A percentile compares a stretch with the other conserved stretches of the same genome.
phyloP scores from a whole-genome alignment of 352 stramenopile genomes.

The Globisporangium heterothallicum region DNA sequence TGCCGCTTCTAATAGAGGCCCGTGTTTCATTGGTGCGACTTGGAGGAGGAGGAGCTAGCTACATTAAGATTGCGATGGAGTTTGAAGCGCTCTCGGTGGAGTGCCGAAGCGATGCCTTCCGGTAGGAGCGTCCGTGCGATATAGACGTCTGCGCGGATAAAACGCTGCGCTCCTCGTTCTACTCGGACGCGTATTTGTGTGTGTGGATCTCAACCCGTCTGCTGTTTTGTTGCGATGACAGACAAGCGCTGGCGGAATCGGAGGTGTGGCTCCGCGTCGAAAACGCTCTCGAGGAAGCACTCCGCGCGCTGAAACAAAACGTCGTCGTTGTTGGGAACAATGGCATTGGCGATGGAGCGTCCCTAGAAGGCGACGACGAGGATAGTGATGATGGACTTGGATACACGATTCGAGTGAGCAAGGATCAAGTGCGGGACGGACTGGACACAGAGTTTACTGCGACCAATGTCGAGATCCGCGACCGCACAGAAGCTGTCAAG shows the following conservation, averaged over 20 bases:
- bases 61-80: not conserved
- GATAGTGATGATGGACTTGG: slow-evolving; percentile 61
- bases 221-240: slow-evolving; percentile 2
- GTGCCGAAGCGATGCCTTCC: slow-evolving; percentile 37
- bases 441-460: slow-evolving; percentile 22
- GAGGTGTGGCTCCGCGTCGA: slow-evolving; percentile 17
- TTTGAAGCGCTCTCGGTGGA: not conserved
- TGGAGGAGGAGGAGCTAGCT: not conserved
- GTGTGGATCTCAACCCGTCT: not conserved
- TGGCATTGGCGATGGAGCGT: slow-evolving; percentile 4
- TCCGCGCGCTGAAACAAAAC: slow-evolving; percentile 7
- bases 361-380: slow-evolving; percentile 9
- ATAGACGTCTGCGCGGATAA: too few species aligned
- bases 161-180: not conserved
- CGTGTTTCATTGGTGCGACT: not conserved
- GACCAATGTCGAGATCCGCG: slow-evolving; percentile 22
- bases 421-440: slow-evolving; percentile 15
- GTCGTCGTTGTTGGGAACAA: slow-evolving; percentile 12
- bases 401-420: slow-evolving; percentile 58
- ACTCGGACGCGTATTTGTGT: not conserved
- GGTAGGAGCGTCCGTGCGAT: slow-evolving; percentile 32
- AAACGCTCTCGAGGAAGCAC: slow-evolving; percentile 12
- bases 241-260: slow-evolving; percentile 14
- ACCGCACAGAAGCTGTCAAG: slow-evolving; percentile 4
- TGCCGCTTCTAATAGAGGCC: not conserved